Evolutionary conservation across 805 yeast species (phyloP), one percentile per base, ranked within the genome.

Genomic region (Saccharomycopsis sp.): DNA sequence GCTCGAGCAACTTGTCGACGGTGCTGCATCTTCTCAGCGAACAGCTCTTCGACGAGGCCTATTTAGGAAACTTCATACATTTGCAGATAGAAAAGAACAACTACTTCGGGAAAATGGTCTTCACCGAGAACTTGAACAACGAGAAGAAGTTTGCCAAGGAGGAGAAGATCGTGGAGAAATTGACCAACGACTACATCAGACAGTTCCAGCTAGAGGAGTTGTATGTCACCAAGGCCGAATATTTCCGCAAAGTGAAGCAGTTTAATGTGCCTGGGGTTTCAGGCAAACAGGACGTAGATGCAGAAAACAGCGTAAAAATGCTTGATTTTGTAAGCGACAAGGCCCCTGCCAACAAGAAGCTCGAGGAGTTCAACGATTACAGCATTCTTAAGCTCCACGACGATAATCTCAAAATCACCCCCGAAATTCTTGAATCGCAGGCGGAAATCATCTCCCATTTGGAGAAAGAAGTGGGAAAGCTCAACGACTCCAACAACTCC

Each of bases 401-500:
- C 20, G 46, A 34, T 7, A 51, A 29, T 9, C 16, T 20, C 16
- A 34, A 9, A 16, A 29, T 24, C 47, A 9, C 52, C 23, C 29
- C 41, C 18, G 48, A 47, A 15, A 50, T 48, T 16, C 21, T 34
- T n/a, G 23, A 24, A 14, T 44, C 46, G 15, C 56, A 52, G 24
- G 12, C 34, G 23, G 16, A 24, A 24, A 53, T 52, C 9, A 57
- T 57, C 63, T 72, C 23, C 72, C 75, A 9, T 82, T 84, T 64
- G 85, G 82, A 50, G 77, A 73, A 60, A 77, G 87, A 1, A 67
- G 80, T 24, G n/a, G 18, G 15, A 18, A 14, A 52, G 70, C 84
- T 37, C 89, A 84, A 68, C 89, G 90, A n/a, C 84, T 83, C 64
- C n/a, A 16, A 18, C 34, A 72, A 75, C 55, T 51, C 53, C 1